These are phyloP conservation scores for Metschnikowia santaceciliae DNA, from an alignment of 805 yeast genomes.

Conservation along the genomic window DNA sequence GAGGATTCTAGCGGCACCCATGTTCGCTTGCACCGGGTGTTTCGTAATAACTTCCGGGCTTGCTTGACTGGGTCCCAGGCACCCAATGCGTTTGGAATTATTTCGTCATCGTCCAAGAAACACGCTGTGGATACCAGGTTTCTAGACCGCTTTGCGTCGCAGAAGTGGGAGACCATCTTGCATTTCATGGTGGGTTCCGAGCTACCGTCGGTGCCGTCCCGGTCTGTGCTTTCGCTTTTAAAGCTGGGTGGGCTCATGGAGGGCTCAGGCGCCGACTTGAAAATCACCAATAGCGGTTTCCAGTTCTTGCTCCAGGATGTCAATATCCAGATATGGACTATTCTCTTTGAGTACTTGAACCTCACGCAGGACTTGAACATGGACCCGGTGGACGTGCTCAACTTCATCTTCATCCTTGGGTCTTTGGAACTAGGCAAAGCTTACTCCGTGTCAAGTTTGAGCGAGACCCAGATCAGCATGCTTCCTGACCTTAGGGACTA, in stretches of 20 bases:
- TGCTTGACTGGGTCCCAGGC: constrained; percentile 79
- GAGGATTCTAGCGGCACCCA: constrained; percentile 49
- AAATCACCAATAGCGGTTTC: constrained; percentile 88
- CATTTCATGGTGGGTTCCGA: constrained; percentile 98
- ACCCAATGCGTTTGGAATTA: constrained; percentile 71
- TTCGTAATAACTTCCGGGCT: constrained; percentile 68
- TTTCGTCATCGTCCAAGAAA: constrained; percentile 51
- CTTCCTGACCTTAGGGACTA: constrained; percentile 86
- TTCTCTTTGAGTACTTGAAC: constrained; percentile 80
- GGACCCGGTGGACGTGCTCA: constrained; percentile 95
- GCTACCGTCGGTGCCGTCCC: constrained; percentile 58
- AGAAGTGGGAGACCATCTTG: constrained; percentile 90
- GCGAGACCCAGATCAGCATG: constrained; percentile 80
- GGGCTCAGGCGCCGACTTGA: constrained; percentile 44
- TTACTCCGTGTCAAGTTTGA: constrained; percentile 65
- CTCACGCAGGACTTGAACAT: constrained; percentile 78
- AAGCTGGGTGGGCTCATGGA: constrained; percentile 87
- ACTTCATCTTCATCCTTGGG: constrained; percentile 90
- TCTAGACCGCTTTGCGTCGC: constrained; percentile 75
- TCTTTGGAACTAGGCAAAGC: constrained; percentile 88
- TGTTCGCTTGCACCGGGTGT: constrained; percentile 63
- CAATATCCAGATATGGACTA: constrained; percentile 92
- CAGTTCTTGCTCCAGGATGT: constrained; percentile 91
- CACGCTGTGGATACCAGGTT: constrained; percentile 58
- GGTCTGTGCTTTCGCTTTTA: constrained; percentile 74